phyloP scores from a whole-genome alignment of 352 stramenopile species.

The Plasmopara muralis region DNA sequence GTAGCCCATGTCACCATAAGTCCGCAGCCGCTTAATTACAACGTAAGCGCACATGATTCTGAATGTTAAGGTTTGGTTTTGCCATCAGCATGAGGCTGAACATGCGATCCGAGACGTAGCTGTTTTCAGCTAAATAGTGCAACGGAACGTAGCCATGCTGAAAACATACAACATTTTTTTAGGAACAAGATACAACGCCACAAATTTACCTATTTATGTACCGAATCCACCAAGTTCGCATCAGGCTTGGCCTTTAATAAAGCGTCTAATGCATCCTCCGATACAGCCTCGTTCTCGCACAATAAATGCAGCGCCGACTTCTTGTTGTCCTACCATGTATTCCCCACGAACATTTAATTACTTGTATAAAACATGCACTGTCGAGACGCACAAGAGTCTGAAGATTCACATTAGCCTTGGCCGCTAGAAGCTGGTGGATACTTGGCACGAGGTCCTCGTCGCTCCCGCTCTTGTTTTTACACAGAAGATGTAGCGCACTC shows the following conservation, averaged over 20 bases:
- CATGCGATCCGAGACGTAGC: constrained; percentile 25
- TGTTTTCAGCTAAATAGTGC: constrained; percentile 59
- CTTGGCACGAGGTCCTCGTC: constrained; percentile 32
- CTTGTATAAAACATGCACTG: too few relatives aligned
- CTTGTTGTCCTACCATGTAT: constrained; percentile 29
- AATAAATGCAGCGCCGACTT: constrained; percentile 66
- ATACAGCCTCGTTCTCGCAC: constrained; percentile 62
- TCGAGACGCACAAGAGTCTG: constrained; percentile 27
- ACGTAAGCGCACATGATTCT: constrained; percentile 45
- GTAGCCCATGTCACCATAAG: background rate
- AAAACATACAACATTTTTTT: background rate
- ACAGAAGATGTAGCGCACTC: constrained; percentile 56
- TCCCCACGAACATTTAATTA: background rate
- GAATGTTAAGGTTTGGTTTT: constrained; percentile 46
- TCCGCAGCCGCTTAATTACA: constrained; percentile 1
- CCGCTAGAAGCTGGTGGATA: constrained; percentile 32
- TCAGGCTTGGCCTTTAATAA: constrained; percentile 39
- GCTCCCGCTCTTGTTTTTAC: constrained; percentile 48
- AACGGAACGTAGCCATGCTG: constrained; percentile 62
- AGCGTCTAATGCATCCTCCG: constrained; percentile 22
- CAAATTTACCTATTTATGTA: constrained; percentile 3
- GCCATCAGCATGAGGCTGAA: constrained; percentile 36
- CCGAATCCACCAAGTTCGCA: constrained; percentile 43
- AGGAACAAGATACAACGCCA: background rate
- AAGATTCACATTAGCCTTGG: constrained; percentile 33